Evolutionary conservation across 2,329 filamentous ascomycete species (phyloP).

Genomic region (Diaporthe australafricana): DNA sequence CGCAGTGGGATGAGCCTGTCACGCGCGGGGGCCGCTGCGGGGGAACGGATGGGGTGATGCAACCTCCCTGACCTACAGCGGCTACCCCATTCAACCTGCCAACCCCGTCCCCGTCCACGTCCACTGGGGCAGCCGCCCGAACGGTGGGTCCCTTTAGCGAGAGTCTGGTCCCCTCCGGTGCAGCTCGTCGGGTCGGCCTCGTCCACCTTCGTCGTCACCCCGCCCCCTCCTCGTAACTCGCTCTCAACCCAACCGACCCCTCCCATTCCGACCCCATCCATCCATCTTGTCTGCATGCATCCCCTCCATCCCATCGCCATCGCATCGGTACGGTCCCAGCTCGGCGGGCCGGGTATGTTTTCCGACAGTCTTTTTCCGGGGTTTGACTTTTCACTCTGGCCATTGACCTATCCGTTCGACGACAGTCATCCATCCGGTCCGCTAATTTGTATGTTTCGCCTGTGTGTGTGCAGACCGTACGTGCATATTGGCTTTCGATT

Average conservation of each 20-base stretch:
- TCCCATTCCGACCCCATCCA: neutral
- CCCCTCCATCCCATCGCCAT: neutral
- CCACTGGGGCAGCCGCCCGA: slow-evolving; percentile 1
- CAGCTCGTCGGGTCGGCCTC: slow-evolving; percentile 1
- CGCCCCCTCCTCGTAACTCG: neutral
- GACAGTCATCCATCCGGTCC: neutral
- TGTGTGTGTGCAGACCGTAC: neutral
- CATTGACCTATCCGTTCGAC: neutral
- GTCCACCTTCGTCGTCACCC: neutral
- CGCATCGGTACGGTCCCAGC: slow-evolving; percentile 22
- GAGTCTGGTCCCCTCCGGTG: neutral
- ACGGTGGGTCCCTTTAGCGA: slow-evolving; percentile 9
- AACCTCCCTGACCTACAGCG: neutral
- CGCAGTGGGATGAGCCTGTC: slow-evolving; percentile 36
- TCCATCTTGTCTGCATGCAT: neutral
- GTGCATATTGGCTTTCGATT: slow-evolving; percentile 1
- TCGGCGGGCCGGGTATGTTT: slow-evolving; percentile 10
- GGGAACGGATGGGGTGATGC: slow-evolving; percentile 32
- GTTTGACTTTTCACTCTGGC: neutral
- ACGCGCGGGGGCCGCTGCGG: slow-evolving; percentile 32
- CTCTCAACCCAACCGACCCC: too few relatives aligned
- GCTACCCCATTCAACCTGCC: slow-evolving; percentile 14
- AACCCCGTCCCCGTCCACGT: neutral
- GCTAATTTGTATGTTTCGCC: neutral
- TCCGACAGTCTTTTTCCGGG: slow-evolving; percentile 22